Evolutionary conservation across 306 rosid genomes (phyloP).

Genomic region (Corylus americana): DNA sequence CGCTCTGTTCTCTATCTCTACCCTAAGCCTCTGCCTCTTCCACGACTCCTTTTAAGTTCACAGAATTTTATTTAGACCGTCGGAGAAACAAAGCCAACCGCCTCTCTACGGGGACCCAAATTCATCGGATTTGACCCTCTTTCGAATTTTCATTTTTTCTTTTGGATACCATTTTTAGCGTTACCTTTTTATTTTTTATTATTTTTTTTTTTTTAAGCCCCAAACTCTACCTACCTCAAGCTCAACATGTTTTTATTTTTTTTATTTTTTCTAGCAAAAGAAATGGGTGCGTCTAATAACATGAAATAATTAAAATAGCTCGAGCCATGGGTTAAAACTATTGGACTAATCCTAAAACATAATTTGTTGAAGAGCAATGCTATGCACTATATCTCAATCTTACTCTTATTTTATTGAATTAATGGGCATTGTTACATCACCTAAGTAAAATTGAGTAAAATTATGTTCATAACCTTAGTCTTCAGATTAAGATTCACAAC

Average conservation of each 20-base stretch:
- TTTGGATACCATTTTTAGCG: not conserved
- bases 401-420: too few relatives aligned
- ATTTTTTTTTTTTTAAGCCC: not conserved
- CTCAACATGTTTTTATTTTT: too few relatives aligned
- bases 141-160: not conserved
- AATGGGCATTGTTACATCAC: too few relatives aligned
- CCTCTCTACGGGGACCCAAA: not conserved
- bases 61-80: not conserved
- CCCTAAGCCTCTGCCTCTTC: not conserved
- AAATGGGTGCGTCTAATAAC: too few relatives aligned
- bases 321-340: too few relatives aligned
- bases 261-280: too few relatives aligned
- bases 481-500: too few relatives aligned
- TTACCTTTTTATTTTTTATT: not conserved
- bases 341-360: not conserved
- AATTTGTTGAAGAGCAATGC: too few relatives aligned
- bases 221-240: not conserved
- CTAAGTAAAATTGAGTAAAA: too few relatives aligned
- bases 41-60: not conserved
- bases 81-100: slow-evolving; percentile 4
- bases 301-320: too few relatives aligned
- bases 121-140: not conserved
- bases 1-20: not conserved
- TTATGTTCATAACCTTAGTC: too few relatives aligned
- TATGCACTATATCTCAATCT: too few relatives aligned